Evolutionary conservation across 768 basidiomycete species (phyloP), one percentile per base, ranked within the genome.

Genomic region (Boletus reticuloceps): DNA sequence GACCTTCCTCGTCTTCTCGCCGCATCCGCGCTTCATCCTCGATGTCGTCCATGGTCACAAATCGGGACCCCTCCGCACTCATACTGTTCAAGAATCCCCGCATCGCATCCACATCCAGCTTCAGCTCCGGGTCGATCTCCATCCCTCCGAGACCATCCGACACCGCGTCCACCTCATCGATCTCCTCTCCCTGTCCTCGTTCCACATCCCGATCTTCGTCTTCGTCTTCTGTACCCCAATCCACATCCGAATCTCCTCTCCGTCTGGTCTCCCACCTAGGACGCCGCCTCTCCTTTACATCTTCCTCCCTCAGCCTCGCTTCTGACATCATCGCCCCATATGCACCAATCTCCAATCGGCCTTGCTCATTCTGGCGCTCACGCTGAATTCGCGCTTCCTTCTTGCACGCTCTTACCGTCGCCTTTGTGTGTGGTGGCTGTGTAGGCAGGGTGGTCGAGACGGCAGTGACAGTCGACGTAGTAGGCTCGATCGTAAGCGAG

Each of bases 21-120:
- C 59, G 65, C 65, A 86, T 79, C 58, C 67, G 69, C 53, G 75
- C 76, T 50, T 72, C 77, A 66, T 87, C 86, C 44, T 73, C 78
- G 20, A 89, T 62, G 69, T 91, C 89, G 62, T 84, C 86, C 71
- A 84, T 82, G n/a, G 84, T 85, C 44, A 80, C 69, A 57, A 78
- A 77, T 43, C 55, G 60, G 5, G 77, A 77, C 7, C 81, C 83
- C 20, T 76, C 67, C 9, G 58, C 76, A 54, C 80, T 69, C 75
- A 82, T 77, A 6, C 85, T 77, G 47, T 73, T 63, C 40, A 80
- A 72, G 55, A 88, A 88, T 14, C 70, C 64, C 55, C 69, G 66
- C 85, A 89, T 81, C 20, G 81, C 82, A 4, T 68, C 65, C 42
- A 74, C 40, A 59, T 78, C 74, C 11, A 78, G 39, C 10, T 77